Evolutionary conservation across 257 asterid species (phyloP).

Genomic region (Fraxinus excelsior): DNA sequence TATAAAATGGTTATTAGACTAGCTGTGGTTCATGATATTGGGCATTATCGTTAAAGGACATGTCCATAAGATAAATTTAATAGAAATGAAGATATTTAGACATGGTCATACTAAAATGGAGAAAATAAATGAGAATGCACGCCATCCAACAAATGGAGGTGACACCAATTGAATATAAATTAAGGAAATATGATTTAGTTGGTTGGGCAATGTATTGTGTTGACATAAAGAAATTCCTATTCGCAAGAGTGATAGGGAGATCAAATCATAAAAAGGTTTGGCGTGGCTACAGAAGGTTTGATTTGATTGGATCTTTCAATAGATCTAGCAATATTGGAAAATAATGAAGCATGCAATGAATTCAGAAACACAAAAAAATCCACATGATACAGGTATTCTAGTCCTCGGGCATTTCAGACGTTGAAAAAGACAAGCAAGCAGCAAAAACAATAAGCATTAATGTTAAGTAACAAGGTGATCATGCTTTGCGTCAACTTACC

Average conservation of each 20-base stretch:
- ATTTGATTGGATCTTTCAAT: neutral
- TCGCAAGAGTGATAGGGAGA: neutral
- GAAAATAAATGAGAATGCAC: neutral
- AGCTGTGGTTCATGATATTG: neutral
- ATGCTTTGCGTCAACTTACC: conserved; percentile 34
- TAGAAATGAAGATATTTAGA: neutral
- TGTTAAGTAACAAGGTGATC: neutral
- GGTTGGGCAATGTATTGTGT: neutral
- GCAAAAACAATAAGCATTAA: neutral
- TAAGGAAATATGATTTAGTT: neutral
- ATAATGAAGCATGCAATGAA: neutral
- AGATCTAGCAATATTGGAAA: neutral
- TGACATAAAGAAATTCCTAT: neutral
- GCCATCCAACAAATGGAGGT: neutral
- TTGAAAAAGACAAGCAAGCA: neutral
- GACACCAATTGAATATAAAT: neutral
- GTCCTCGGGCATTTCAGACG: neutral
- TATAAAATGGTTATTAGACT: neutral
- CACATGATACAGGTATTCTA: neutral
- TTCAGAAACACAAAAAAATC: no score
- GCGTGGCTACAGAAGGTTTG: neutral
- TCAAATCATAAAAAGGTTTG: neutral
- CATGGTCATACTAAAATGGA: neutral
- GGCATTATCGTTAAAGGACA: neutral
- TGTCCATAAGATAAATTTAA: no score